Evolutionary conservation across 805 yeast species (phyloP).

Genomic region (Ogataea saltuana): DNA sequence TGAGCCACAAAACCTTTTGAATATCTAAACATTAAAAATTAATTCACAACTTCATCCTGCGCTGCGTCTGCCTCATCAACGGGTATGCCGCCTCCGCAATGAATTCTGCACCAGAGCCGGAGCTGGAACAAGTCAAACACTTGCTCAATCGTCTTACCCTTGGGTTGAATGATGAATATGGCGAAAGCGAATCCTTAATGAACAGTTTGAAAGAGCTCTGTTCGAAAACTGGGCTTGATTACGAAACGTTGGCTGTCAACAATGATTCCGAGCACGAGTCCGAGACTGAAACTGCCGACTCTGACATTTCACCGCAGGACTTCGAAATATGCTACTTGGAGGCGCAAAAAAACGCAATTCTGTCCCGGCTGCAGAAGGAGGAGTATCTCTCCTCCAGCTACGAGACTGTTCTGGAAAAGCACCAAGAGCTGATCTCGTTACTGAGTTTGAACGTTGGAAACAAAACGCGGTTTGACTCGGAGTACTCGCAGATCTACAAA

Average conservation of each 20-base stretch:
- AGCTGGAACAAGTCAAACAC: constrained; percentile 22
- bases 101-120: constrained; percentile 16
- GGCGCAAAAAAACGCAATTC: constrained; percentile 29
- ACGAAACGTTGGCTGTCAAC: constrained; percentile 4
- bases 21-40: too few species aligned
- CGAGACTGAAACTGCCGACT: constrained; percentile 1
- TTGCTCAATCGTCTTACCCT: constrained; percentile 32
- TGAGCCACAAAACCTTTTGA: too few species aligned
- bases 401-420: constrained; percentile 29
- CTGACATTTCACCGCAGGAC: constrained; percentile 17
- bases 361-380: constrained; percentile 37
- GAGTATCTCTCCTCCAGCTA: constrained; percentile 32
- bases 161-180: constrained; percentile 32
- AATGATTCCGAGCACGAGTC: not conserved
- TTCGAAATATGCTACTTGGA: constrained; percentile 23
- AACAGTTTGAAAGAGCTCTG: constrained; percentile 20
- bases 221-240: constrained; percentile 12
- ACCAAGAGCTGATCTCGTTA: constrained; percentile 30
- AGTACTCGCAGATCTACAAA: constrained; percentile 21
- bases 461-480: constrained; percentile 22
- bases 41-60: not conserved
- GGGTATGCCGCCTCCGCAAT: too few species aligned
- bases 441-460: constrained; percentile 19
- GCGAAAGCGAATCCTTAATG: constrained; percentile 22
- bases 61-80: too few species aligned